phyloP scores from a whole-genome alignment of 768 basidiomycete genomes.

The Auriscalpium microsporum region DNA sequence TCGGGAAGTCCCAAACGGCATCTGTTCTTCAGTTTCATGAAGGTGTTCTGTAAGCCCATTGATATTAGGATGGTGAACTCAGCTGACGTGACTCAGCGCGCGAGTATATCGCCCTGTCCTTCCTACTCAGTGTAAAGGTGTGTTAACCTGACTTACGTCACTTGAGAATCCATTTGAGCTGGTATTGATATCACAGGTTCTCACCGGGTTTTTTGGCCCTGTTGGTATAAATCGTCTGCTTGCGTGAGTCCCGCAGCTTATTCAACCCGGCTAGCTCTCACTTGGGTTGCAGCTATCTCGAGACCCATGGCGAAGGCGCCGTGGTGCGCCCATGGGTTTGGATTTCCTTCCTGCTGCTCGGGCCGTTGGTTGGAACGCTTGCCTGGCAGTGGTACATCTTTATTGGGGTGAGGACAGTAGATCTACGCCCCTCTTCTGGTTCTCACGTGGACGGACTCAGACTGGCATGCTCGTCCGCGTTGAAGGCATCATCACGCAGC shows the following conservation, averaged over 20 bases:
- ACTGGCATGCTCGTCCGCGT: constrained; percentile 33
- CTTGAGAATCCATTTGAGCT: no score
- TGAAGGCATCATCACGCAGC: constrained; percentile 42
- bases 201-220: constrained; percentile 21
- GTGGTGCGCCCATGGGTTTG: constrained; percentile 61
- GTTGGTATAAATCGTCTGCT: constrained; percentile 26
- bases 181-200: constrained; percentile 2
- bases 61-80: background rate
- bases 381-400: constrained; percentile 48
- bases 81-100: constrained; percentile 1
- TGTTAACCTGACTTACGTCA: no score
- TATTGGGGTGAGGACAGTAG: constrained; percentile 14
- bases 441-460: background rate
- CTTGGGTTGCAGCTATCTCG: constrained; percentile 40
- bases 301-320: constrained; percentile 40
- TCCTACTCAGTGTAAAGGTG: constrained; percentile 2
- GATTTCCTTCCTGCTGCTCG: constrained; percentile 44
- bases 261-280: background rate
- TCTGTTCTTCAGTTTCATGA: constrained; percentile 20
- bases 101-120: constrained; percentile 6
- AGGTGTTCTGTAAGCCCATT: constrained; percentile 14
- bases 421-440: no score
- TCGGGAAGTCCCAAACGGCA: constrained; percentile 12
- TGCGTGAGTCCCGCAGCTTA: constrained; percentile 11
- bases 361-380: constrained; percentile 35